These are phyloP conservation scores for Lactarius sp. DNA, from an alignment of 768 basidiomycete genomes.

Conservation along the genomic window DNA sequence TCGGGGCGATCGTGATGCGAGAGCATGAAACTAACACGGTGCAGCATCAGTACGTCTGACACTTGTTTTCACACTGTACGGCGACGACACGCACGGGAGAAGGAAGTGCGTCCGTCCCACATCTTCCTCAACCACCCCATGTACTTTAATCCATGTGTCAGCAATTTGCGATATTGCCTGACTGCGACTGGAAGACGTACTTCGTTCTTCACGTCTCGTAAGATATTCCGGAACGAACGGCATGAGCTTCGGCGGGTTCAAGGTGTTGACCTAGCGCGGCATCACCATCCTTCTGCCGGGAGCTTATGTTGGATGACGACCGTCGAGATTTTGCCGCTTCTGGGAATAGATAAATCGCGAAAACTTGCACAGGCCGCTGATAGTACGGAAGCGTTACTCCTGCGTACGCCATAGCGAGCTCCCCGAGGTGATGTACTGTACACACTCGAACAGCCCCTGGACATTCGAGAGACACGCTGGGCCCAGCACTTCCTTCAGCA, in stretches of 20 bases:
- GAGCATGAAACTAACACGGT: not conserved
- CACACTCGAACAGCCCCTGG: not conserved
- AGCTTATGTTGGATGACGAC: not conserved
- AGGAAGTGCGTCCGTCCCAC: not conserved
- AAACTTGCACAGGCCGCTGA: no score
- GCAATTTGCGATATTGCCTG: not conserved
- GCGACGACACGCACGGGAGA: not conserved
- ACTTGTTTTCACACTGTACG: no score
- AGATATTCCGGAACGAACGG: not conserved
- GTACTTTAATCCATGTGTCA: not conserved
- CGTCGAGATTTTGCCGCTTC: not conserved
- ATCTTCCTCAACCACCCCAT: not conserved
- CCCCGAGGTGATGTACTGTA: not conserved
- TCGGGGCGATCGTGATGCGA: not conserved
- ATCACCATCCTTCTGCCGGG: not conserved
- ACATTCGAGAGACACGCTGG: not conserved
- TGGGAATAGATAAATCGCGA: not conserved
- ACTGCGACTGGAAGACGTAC: not conserved
- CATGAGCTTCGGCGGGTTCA: not conserved
- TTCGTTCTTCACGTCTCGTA: not conserved
- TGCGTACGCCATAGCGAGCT: not conserved
- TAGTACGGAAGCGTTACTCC: not conserved
- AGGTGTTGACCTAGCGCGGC: not conserved
- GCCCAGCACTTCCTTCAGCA: not conserved
- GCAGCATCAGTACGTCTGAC: no score